A percentile compares a stretch with the other conserved stretches of the same genome.
Evolutionary conservation across 768 basidiomycete genomes (phyloP).

Genomic region (Rubroboletus satanas): DNA sequence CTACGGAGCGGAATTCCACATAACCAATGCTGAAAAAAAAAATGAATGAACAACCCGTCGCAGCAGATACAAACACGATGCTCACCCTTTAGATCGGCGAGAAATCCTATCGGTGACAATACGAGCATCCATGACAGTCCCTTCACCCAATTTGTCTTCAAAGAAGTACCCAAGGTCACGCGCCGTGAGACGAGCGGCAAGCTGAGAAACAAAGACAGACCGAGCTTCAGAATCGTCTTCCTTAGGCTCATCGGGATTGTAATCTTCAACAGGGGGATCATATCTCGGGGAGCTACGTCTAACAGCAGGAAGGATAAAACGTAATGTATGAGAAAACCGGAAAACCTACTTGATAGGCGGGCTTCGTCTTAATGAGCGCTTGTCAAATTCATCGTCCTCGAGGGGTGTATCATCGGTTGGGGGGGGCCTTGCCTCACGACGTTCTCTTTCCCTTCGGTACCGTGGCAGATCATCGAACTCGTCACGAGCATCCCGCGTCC

Average conservation of each 20-base stretch:
- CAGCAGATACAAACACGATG: background rate
- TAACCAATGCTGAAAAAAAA: constrained; percentile 77
- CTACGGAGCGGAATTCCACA: constrained; percentile 91
- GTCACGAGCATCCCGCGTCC: constrained; percentile 46
- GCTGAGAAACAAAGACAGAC: constrained; percentile 97
- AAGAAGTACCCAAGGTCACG: constrained; percentile 98
- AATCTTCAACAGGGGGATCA: constrained; percentile 62
- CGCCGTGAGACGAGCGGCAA: constrained; percentile 94
- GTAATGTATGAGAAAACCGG: constrained; percentile 3
- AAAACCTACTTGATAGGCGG: constrained; percentile 45
- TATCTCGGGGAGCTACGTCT: constrained; percentile 74
- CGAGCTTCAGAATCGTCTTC: constrained; percentile 98
- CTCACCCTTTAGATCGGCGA: constrained; percentile 95
- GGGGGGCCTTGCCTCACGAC: constrained; percentile 38
- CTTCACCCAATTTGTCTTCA: constrained; percentile 93
- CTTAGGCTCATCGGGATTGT: constrained; percentile 83
- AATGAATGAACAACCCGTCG: constrained; percentile 3
- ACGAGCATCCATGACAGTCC: constrained; percentile 89
- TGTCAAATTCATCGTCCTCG: constrained; percentile 32
- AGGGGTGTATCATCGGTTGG: constrained; percentile 40
- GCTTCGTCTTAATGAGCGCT: constrained; percentile 32
- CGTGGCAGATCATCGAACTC: constrained; percentile 58
- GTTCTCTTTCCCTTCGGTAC: constrained; percentile 41
- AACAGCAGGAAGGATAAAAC: constrained; percentile 7
- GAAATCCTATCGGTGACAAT: constrained; percentile 96